phyloP scores from a whole-genome alignment of 2,329 filamentous ascomycete genomes.

The Lachnellula hyalina region DNA sequence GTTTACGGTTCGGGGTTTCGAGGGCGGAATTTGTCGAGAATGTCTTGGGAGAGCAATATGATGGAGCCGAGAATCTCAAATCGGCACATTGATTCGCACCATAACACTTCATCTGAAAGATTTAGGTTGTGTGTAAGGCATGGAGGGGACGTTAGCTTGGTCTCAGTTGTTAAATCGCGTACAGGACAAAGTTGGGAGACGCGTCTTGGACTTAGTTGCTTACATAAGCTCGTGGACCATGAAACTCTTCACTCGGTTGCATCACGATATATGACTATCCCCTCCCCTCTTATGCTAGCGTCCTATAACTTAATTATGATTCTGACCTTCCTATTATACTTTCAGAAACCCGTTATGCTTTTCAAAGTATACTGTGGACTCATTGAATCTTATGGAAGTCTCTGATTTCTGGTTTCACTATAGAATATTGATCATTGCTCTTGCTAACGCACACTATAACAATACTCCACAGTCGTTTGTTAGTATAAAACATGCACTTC shows the following conservation, averaged over 20 bases:
- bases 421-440: neutral
- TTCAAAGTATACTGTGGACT: no score
- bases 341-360: no score
- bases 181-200: neutral
- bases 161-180: no score
- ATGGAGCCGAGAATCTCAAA: slow-evolving; percentile 29
- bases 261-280: no score
- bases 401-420: neutral
- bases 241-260: no score
- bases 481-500: neutral
- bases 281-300: no score
- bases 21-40: slow-evolving; percentile 18
- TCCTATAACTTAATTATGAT: no score
- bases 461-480: neutral
- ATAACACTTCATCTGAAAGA: neutral
- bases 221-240: no score
- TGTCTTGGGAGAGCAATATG: slow-evolving; percentile 24
- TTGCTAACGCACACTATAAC: neutral
- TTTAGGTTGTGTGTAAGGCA: neutral
- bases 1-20: slow-evolving; percentile 7
- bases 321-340: no score
- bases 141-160: neutral
- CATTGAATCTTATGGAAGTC: no score
- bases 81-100: slow-evolving; percentile 29
- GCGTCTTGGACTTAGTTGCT: neutral